Base-by-base conservation (phyloP, 768 basidiomycete species). In the Boletus speciosus region DNA sequence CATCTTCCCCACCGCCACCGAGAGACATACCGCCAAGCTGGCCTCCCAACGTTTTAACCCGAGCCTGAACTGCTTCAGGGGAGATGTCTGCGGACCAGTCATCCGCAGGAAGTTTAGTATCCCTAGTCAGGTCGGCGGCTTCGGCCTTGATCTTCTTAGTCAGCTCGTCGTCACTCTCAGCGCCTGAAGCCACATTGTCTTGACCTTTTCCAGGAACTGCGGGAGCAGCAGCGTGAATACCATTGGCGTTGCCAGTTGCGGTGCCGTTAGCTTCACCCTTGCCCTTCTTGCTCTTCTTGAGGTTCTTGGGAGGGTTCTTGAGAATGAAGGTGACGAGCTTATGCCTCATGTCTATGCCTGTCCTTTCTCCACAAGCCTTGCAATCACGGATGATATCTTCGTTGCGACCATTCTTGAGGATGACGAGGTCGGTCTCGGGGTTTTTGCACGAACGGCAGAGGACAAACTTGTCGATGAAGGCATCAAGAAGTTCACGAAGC, bases 361-460 rank as follows among this genome's bases (percentile, higher is more conserved):
- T 94, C 61, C 91, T 85, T 66, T 93, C 86, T 49, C 97, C 97
- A 64, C 97, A 99, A 27, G 97, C 97, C 74, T 98, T 98, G 81
- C 97, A 99, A 72, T 99, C 95, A 56, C 95, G 85, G 60, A 89
- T 83, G 68, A 98, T 93, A 61, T 89, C 83, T 64, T 98, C 97
- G 53, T 73, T 78, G 29, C 82, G 74, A 47, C 94, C 93, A 53
- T 67, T 75, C 73, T 92, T 95, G 70, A 93, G 84, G 69, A 99
- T 83, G 75, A 93, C 74, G 42, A 98, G 84, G 66, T 98, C 95
- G 32, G 97, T 99, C 75, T 99, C 97, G 11, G 97, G 97, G 70
- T 99, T 99, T 78, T 98, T 98, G 88, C 97, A 99, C 10, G 90
- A 83, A 55, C 86, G 87, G 77, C 97, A 99, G 15, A 99, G 85